These are phyloP conservation scores for Lolium multiflorum DNA, from an alignment of 176 grass and related monocot genomes.

Conservation along the genomic window DNA sequence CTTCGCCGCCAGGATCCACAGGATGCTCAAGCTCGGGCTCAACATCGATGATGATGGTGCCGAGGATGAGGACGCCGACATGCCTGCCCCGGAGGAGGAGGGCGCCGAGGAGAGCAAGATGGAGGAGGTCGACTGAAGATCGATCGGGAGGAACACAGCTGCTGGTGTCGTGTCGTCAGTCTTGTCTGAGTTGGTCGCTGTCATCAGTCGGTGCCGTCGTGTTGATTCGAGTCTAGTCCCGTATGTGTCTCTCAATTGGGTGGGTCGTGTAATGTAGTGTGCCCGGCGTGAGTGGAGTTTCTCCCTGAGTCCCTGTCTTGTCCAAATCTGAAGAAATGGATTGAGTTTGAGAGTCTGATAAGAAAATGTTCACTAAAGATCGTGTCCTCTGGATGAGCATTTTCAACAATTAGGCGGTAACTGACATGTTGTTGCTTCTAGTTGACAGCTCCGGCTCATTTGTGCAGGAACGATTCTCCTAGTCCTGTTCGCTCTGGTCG, in stretches of 20 bases:
- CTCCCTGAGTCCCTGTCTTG: neutral
- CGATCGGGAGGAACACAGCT: no score
- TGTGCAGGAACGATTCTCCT: no score
- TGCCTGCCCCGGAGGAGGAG: slow-evolving; percentile 42
- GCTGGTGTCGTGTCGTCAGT: neutral
- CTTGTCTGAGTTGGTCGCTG: neutral
- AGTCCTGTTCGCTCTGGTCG: no score
- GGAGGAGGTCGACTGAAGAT: slow-evolving; percentile 61
- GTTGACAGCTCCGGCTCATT: no score
- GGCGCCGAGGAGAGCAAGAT: slow-evolving; percentile 59
- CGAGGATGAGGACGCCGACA: slow-evolving; percentile 38
- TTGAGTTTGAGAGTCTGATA: no score
- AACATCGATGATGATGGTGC: slow-evolving; percentile 46
- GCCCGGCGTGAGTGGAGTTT: neutral
- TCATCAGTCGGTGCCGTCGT: neutral
- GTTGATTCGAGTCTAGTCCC: neutral
- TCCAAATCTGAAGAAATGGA: neutral
- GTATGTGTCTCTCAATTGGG: neutral
- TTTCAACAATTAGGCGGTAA: no score
- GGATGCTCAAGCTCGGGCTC: slow-evolving; percentile 54
- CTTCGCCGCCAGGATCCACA: slow-evolving; percentile 56
- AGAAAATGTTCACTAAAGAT: no score
- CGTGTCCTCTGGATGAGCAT: no score
- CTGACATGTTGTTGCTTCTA: no score
- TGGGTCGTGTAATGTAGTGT: neutral